Base-by-base conservation (phyloP, 352 stramenopile species). In the Phytophthora tentaculata region DNA sequence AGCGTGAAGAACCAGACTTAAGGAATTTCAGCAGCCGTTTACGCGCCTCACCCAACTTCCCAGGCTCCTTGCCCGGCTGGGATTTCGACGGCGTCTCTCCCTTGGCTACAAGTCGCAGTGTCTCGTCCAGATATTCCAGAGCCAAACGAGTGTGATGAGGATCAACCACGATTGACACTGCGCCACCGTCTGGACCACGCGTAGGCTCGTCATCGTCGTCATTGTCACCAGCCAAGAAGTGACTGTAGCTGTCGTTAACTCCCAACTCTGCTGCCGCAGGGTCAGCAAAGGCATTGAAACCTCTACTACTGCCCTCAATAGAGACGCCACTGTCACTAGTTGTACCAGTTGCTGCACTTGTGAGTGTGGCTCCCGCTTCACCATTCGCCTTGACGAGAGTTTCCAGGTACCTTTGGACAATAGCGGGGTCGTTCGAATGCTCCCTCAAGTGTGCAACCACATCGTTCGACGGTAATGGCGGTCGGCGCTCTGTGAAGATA, bases 81-180 rank as follows among this genome's bases (percentile, higher is more conserved):
- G 86, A 95, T 65, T 95, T 96, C 22, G 88, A 96, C 28, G 88
- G 86, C 22, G 84, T 73, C 45, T 93, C 84, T 19, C 88, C 88
- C 8, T 68, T 77, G 0, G 76, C 76, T 10, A 96, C 82, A 8
- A 91, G 75, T 55, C 90, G 84, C 1, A 96, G 74, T 45, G 91
- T 89, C 66, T 96, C 88, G 24, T 95, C 85, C 10, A 96, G 71
- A 71, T 96, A 96, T 61, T 96, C 88, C n/a, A 94, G 69, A 17
- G 88, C 88, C 24, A 96, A 74, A 6, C 84, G 82, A 17, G 88
- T 96, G 74, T 96, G 88, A 45, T 93, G 83, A 14, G 88, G 85
- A 53, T 95, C 86, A 20, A 84, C 73, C 19, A 83, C 82, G 32
- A 77, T 71, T 12, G 62, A 75, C 1, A 32, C 69, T 8, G 63